Base-by-base conservation (phyloP, 805 yeast species). In the Candida incommunis region DNA sequence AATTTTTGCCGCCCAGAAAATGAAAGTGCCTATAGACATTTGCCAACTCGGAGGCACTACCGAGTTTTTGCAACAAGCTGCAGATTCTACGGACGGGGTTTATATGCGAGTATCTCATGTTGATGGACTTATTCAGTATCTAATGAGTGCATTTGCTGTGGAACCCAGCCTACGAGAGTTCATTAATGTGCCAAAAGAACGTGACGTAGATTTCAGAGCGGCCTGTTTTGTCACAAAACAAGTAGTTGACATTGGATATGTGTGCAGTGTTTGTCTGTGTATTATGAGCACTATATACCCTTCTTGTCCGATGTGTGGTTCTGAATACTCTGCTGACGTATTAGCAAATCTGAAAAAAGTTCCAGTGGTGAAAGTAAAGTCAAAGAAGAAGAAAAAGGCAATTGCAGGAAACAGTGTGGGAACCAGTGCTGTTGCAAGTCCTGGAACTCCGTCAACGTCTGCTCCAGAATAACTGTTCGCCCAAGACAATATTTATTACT, bases 1-100 rank as follows among this genome's bases (percentile, higher is more conserved):
- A 48, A 90, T 92, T 24, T 92, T 92, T 64, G 90, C 96, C 0
- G 95, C 97, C 0, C 96, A 92, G 53, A 90, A 88, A 61, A 74
- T 59, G 53, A 80, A 78, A 54, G 76, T 88, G 16, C 82, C 96
- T 2, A 78, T 92, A 21, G 97, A 92, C 61, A 88, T 88, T 11
- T 90, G 94, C 48, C 87, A 88, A 56, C 66, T 92, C 23, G 81
- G 81, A 0, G 59, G 61, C 2, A 76, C 76, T 50, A 78, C 94
- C 1, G 82, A 94, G 2, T 90, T 87, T 58, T 65, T 92, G 48
- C 97, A 92, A 59, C 98, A 92, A 59, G 96, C 97, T 0, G 75
- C 94, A 0, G 98, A 92, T 64, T 86, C 95, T 5, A 90, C 98
- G 0, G 76, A 80, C 52, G 99, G 99, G 2, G 78, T 87, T 1